Evolutionary conservation across 1,284 basidiomycete species (phyloP).

Genomic region (Cerrena zonata): DNA sequence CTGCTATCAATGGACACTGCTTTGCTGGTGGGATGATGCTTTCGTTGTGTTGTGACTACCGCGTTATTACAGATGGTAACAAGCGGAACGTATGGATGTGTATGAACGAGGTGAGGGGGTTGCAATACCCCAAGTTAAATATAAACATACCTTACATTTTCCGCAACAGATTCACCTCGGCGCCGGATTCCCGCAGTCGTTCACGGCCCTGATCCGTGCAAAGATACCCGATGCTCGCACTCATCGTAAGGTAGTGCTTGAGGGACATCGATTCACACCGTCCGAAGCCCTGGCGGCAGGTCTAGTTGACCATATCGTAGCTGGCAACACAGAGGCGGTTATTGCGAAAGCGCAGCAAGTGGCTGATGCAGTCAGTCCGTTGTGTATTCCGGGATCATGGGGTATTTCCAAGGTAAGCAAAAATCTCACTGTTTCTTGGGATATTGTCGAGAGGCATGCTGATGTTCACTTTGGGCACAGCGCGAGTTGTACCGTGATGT

Average conservation of each 20-base stretch:
- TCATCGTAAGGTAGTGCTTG: constrained; percentile 73
- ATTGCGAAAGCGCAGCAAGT: constrained; percentile 56
- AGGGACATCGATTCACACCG: constrained; percentile 80
- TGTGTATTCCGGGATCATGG: constrained; percentile 56
- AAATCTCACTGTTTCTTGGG: neutral
- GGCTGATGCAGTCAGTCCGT: constrained; percentile 42
- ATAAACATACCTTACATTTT: neutral
- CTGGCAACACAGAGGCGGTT: constrained; percentile 50
- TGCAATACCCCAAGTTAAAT: neutral
- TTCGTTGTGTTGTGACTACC: constrained; percentile 80
- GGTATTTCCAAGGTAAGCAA: constrained; percentile 53
- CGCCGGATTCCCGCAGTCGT: constrained; percentile 70
- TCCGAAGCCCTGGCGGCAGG: constrained; percentile 63
- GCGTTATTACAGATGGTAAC: constrained; percentile 80
- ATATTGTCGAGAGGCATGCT: constrained; percentile 1
- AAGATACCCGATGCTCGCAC: constrained; percentile 61
- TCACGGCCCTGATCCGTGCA: constrained; percentile 59
- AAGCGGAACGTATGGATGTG: constrained; percentile 77
- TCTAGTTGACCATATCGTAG: constrained; percentile 69
- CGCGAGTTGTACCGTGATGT: constrained; percentile 36
- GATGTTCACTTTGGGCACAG: constrained; percentile 22
- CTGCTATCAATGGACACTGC: constrained; percentile 87
- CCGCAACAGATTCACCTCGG: constrained; percentile 71
- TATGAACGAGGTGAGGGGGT: constrained; percentile 79
- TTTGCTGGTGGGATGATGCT: constrained; percentile 85